phyloP scores from a whole-genome alignment of 202 grass and related monocot species.

The Dendrocalamus latiflorus region DNA sequence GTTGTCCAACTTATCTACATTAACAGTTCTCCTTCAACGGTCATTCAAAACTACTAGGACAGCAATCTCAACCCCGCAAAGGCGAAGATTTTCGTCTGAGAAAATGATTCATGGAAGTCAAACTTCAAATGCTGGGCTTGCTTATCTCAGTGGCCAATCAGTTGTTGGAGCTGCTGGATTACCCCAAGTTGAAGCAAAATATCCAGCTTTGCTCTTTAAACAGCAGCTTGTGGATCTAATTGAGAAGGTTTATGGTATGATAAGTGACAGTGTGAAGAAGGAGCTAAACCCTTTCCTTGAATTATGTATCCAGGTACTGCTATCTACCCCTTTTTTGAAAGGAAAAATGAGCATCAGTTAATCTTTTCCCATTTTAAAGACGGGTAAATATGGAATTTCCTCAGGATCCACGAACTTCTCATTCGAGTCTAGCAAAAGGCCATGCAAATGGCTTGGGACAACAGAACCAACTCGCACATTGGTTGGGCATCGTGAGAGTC shows the following conservation, averaged over 20 bases:
- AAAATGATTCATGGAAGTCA: constrained; percentile 57
- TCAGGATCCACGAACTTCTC: constrained; percentile 88
- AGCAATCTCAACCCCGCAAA: constrained; percentile 58
- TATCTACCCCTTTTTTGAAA: background rate
- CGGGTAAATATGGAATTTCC: constrained; percentile 28
- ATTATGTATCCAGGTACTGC: constrained; percentile 71
- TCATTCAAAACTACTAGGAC: constrained; percentile 67
- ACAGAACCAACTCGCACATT: constrained; percentile 58
- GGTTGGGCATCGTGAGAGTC: constrained; percentile 69
- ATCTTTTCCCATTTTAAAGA: constrained; percentile 1
- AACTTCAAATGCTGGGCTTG: constrained; percentile 54
- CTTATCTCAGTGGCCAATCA: constrained; percentile 47
- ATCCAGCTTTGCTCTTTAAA: constrained; percentile 80
- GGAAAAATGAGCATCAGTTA: constrained; percentile 3
- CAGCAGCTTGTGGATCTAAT: constrained; percentile 84
- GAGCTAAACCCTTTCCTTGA: constrained; percentile 81
- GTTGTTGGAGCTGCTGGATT: constrained; percentile 50
- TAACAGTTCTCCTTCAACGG: constrained; percentile 78
- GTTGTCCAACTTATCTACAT: constrained; percentile 78
- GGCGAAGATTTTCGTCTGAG: constrained; percentile 62
- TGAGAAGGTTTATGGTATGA: constrained; percentile 81
- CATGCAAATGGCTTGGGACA: constrained; percentile 65
- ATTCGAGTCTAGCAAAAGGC: constrained; percentile 63
- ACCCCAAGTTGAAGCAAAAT: constrained; percentile 75
- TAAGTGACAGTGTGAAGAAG: constrained; percentile 79